Percentiles rank a stretch among this genome's conserved stretches.
Conservation (phyloP, 352 stramenopile genomes). For the Globisporangium solare region DNA sequence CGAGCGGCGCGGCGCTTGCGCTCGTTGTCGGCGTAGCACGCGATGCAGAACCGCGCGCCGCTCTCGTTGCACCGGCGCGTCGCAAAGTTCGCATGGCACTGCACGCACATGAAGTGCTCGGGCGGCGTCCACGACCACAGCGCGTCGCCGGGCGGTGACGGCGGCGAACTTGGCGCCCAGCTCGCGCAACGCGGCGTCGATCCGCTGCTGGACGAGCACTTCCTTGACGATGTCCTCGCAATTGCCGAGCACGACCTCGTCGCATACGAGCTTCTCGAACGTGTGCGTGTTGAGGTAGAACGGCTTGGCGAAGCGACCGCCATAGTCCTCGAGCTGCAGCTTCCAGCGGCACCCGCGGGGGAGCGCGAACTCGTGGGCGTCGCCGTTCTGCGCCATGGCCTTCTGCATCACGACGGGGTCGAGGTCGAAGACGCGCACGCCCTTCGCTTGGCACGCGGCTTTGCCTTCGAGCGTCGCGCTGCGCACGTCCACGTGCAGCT, state of each 20-base stretch:
- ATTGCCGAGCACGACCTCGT: constrained; percentile 64
- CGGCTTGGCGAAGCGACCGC: constrained; percentile 47
- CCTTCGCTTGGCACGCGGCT: constrained; percentile 28
- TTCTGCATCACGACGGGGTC: constrained; percentile 42
- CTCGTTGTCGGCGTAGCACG: constrained; percentile 43
- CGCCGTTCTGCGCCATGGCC: constrained; percentile 22
- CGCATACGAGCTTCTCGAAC: constrained; percentile 63
- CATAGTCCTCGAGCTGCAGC: constrained; percentile 49
- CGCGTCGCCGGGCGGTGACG: too few relatives aligned
- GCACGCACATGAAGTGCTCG: constrained; percentile 47
- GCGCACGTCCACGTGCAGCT: constrained; percentile 44
- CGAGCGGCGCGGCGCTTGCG: constrained; percentile 9
- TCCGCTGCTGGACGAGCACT: constrained; percentile 43
- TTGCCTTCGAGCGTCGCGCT: constrained; percentile 30
- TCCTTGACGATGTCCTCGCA: constrained; percentile 53
- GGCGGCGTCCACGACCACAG: constrained; percentile 37
- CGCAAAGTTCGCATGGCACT: constrained; percentile 47
- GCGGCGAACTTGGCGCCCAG: constrained; percentile 22
- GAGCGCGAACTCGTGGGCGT: constrained; percentile 23
- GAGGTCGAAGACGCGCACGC: constrained; percentile 48
- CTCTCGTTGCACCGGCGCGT: constrained; percentile 43
- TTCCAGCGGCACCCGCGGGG: constrained; percentile 49
- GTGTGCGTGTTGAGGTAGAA: constrained; percentile 65
- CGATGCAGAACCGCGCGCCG: constrained; percentile 50
- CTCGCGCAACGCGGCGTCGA: constrained; percentile 35